phyloP scores from a whole-genome alignment of 805 yeast species.

The Kodamaea laetipori region DNA sequence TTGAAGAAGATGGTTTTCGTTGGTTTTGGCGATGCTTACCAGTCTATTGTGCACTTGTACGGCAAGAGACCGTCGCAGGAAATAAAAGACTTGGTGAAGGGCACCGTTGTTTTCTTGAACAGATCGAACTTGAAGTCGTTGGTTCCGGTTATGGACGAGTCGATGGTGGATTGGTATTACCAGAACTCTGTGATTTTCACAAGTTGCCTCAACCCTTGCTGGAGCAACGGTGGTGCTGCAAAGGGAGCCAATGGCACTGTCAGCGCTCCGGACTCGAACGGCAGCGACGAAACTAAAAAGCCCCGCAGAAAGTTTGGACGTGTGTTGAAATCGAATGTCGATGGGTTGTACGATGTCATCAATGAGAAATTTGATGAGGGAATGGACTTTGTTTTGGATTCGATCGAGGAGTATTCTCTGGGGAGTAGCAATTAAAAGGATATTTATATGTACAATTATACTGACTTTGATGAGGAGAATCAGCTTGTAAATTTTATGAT shows the following conservation, averaged over 20 bases:
- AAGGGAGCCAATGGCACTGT: conserved; percentile 20
- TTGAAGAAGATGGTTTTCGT: conserved; percentile 73
- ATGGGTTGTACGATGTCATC: conserved; percentile 73
- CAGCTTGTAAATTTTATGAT: no score
- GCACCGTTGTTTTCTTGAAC: conserved; percentile 70
- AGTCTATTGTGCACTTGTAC: conserved; percentile 80
- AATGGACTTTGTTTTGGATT: conserved; percentile 77
- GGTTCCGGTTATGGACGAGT: conserved; percentile 86
- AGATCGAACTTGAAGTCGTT: conserved; percentile 71
- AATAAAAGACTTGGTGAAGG: conserved; percentile 61
- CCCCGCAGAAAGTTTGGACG: conserved; percentile 93
- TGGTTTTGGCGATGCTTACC: conserved; percentile 88
- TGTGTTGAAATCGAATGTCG: conserved; percentile 71
- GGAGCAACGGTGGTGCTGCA: conserved; percentile 52
- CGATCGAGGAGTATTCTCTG: conserved; percentile 57
- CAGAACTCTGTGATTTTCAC: conserved; percentile 83
- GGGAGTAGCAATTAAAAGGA: conserved; percentile 19
- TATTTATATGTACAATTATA: not conserved
- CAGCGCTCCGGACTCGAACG: conserved; percentile 17
- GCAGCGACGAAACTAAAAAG: conserved; percentile 50
- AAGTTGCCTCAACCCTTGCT: conserved; percentile 70
- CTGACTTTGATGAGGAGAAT: no score
- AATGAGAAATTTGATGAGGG: conserved; percentile 85
- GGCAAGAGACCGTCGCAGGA: conserved; percentile 71
- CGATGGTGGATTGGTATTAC: conserved; percentile 88